phyloP scores from a whole-genome alignment of 176 grass and related monocot genomes.

The Phyllostachys edulis region DNA sequence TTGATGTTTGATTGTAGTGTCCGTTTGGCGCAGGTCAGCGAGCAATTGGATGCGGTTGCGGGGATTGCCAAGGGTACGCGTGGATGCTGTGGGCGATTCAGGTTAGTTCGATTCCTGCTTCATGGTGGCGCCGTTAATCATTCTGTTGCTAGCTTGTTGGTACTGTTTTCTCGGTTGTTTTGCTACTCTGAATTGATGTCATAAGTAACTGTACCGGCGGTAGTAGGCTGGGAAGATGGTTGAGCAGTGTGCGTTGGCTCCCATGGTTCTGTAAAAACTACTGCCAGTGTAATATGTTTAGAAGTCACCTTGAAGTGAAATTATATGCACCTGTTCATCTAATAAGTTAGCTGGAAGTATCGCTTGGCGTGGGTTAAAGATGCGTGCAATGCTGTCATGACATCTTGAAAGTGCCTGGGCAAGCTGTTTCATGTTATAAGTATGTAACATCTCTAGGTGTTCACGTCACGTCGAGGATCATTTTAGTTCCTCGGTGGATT shows the following conservation, averaged over 20 bases:
- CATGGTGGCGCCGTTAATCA: background rate
- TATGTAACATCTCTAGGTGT: background rate
- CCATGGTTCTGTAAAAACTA: background rate
- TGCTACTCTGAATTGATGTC: no score
- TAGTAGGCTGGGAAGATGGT: no score
- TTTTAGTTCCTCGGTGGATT: background rate
- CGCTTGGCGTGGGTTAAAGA: background rate
- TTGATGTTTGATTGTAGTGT: background rate
- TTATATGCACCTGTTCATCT: background rate
- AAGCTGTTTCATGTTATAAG: background rate
- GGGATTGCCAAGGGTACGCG: background rate
- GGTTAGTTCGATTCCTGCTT: background rate
- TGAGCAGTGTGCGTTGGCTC: background rate
- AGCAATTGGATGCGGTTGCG: background rate
- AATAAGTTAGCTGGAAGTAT: background rate
- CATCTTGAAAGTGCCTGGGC: background rate
- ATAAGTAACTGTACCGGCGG: no score
- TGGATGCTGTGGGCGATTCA: constrained; percentile 24
- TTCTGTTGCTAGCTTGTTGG: background rate
- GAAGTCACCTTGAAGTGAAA: background rate
- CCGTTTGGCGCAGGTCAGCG: constrained; percentile 28
- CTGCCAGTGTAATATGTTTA: background rate
- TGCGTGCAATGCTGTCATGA: background rate
- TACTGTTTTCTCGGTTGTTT: background rate
- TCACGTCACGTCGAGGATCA: background rate